These are phyloP conservation scores for Sporisorium exsertum DNA, from an alignment of 1,284 basidiomycete genomes.

Conservation along the genomic window DNA sequence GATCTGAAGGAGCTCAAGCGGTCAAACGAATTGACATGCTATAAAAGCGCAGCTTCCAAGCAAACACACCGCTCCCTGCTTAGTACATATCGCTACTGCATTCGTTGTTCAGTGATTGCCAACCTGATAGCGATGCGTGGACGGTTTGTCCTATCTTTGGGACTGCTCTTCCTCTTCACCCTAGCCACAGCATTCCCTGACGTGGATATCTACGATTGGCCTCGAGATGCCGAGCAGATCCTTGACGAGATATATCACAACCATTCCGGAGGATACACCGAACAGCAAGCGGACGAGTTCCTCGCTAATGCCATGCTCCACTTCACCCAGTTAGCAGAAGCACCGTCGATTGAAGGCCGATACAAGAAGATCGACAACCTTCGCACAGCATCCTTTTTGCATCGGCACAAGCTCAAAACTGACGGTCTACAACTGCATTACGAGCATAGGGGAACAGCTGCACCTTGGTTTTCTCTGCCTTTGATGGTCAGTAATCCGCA, in stretches of 20 bases:
- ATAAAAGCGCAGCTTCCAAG: neutral
- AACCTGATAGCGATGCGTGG: neutral
- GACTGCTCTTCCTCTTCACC: neutral
- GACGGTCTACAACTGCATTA: too few species aligned
- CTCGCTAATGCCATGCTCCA: slow-evolving; percentile 16
- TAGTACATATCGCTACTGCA: too few species aligned
- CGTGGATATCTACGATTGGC: slow-evolving; percentile 4
- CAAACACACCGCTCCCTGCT: neutral
- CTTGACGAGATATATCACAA: too few species aligned
- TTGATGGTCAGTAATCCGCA: neutral
- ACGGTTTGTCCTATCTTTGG: too few species aligned
- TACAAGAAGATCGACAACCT: too few species aligned
- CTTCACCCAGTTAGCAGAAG: neutral
- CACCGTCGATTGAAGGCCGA: too few species aligned
- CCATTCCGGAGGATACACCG: too few species aligned
- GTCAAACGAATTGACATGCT: too few species aligned
- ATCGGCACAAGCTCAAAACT: neutral
- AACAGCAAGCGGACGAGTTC: slow-evolving; percentile 9
- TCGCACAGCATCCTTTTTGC: neutral
- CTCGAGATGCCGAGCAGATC: neutral
- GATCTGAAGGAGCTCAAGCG: too few species aligned
- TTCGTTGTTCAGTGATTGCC: too few species aligned
- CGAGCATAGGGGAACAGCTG: too few species aligned
- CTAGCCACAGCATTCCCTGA: neutral
- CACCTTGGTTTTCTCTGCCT: slow-evolving; percentile 4